phyloP scores from a whole-genome alignment of 1,139 yeast species.

The Saccharomyces uvarum region DNA sequence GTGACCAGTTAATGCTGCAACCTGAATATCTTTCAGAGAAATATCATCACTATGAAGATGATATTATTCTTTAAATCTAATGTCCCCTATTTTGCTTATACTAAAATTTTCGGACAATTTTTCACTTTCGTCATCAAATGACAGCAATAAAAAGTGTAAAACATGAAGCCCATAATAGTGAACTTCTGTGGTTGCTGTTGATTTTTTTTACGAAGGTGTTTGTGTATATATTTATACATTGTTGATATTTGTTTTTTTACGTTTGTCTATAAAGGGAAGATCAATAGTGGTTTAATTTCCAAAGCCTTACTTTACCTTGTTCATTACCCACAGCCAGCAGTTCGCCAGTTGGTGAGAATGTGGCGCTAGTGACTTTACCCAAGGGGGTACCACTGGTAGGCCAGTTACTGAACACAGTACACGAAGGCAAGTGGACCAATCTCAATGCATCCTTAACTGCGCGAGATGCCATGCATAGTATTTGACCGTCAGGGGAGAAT shows the following conservation, averaged over 20 bases:
- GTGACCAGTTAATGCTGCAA: background rate
- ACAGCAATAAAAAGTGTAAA: background rate
- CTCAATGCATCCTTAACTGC: conserved; percentile 81
- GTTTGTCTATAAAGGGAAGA: conserved; percentile 22
- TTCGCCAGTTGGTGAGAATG: conserved; percentile 75
- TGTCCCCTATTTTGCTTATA: background rate
- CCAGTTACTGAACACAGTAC: conserved; percentile 88
- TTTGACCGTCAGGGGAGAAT: conserved; percentile 84
- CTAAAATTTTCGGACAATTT: background rate
- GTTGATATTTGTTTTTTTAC: background rate
- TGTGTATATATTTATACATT: background rate
- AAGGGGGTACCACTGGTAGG: conserved; percentile 95
- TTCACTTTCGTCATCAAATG: background rate
- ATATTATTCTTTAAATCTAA: background rate
- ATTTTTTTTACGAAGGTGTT: background rate
- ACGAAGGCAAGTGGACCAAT: conserved; percentile 80
- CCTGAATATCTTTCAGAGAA: background rate
- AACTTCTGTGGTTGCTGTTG: background rate
- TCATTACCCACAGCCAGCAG: conserved; percentile 87
- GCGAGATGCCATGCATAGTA: conserved; percentile 77
- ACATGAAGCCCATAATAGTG: background rate
- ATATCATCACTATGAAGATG: background rate
- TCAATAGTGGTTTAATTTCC: conserved; percentile 83
- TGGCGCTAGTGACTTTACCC: conserved; percentile 80
- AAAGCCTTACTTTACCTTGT: conserved; percentile 80